A percentile compares a stretch with the other conserved stretches of the same genome.
These are phyloP conservation scores for Metahyphopichia silvanorum DNA, from an alignment of 805 yeast genomes.

Conservation along the genomic window DNA sequence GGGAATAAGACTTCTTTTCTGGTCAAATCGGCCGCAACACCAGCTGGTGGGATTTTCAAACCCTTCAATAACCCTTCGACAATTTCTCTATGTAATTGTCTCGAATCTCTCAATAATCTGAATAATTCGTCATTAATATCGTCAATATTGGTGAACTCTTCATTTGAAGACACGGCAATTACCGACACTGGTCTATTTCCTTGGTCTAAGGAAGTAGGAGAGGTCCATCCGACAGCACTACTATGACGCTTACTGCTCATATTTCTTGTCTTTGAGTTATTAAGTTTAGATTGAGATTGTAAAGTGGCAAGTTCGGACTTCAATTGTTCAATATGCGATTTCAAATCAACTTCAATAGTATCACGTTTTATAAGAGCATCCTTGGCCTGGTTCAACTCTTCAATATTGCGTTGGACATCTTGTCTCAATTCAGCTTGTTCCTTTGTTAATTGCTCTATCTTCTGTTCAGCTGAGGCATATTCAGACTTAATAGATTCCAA, in stretches of 20 bases:
- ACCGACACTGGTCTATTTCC: constrained; percentile 58
- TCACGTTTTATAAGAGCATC: constrained; percentile 55
- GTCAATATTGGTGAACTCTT: constrained; percentile 54
- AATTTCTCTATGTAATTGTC: constrained; percentile 73
- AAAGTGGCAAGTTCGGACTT: constrained; percentile 49
- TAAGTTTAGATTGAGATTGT: constrained; percentile 33
- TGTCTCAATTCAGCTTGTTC: constrained; percentile 61
- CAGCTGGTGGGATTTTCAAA: constrained; percentile 80
- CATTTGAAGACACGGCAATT: constrained; percentile 49
- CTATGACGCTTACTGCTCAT: constrained; percentile 39
- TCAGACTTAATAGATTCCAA: constrained; percentile 53
- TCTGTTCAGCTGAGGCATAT: constrained; percentile 53
- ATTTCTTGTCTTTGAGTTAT: constrained; percentile 27
- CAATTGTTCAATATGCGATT: constrained; percentile 55
- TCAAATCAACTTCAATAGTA: constrained; percentile 63
- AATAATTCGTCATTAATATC: constrained; percentile 75
- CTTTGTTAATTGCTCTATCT: constrained; percentile 56
- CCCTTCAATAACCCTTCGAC: constrained; percentile 84
- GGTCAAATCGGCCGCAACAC: constrained; percentile 77
- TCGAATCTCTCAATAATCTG: constrained; percentile 67
- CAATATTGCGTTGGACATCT: constrained; percentile 60
- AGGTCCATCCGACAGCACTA: constrained; percentile 35
- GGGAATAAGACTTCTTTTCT: constrained; percentile 94
- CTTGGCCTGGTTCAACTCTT: constrained; percentile 59
- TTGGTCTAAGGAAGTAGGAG: constrained; percentile 33